Conservation (phyloP, 352 stramenopile genomes). For the Phytophthora boehmeriae region DNA sequence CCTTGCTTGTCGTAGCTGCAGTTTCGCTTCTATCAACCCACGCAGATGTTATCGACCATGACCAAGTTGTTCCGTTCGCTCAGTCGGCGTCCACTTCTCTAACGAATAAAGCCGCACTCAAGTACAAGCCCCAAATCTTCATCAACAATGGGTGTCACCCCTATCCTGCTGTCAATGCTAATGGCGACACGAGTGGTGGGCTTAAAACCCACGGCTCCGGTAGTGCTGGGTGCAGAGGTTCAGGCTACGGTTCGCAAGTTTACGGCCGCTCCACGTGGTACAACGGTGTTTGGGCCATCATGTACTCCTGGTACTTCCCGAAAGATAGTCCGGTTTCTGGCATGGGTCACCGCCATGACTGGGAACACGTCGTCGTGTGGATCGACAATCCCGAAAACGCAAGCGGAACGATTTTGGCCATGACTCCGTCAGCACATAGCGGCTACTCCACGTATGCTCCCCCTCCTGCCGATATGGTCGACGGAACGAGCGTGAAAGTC, state of each 20-base stretch:
- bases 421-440: constrained; percentile 30
- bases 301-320: constrained; percentile 52
- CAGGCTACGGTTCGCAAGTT: constrained; percentile 25
- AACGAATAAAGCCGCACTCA: constrained; percentile 23
- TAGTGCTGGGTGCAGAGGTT: constrained; percentile 25
- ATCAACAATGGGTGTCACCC: constrained; percentile 40
- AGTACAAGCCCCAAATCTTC: constrained; percentile 45
- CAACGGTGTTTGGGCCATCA: constrained; percentile 28
- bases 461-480: constrained; percentile 16
- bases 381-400: constrained; percentile 17
- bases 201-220: constrained; percentile 28
- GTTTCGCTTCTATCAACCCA: background rate
- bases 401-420: constrained; percentile 19
- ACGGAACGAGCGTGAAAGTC: constrained; percentile 26
- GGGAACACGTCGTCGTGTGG: constrained; percentile 39
- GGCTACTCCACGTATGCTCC: constrained; percentile 30
- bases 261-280: constrained; percentile 26
- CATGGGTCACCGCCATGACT: constrained; percentile 39
- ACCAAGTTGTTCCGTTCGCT: constrained; percentile 32
- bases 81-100: constrained; percentile 16
- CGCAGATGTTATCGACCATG: constrained; percentile 20
- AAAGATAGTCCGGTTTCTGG: constrained; percentile 31
- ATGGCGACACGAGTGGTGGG: constrained; percentile 34
- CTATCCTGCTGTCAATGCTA: constrained; percentile 37
- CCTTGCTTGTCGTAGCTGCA: background rate